Percentiles rank a stretch among this genome's conserved stretches.
Evolutionary conservation across 2,329 filamentous ascomycete genomes (phyloP).

Genomic region (Pseudogymnoascus pannorum): DNA sequence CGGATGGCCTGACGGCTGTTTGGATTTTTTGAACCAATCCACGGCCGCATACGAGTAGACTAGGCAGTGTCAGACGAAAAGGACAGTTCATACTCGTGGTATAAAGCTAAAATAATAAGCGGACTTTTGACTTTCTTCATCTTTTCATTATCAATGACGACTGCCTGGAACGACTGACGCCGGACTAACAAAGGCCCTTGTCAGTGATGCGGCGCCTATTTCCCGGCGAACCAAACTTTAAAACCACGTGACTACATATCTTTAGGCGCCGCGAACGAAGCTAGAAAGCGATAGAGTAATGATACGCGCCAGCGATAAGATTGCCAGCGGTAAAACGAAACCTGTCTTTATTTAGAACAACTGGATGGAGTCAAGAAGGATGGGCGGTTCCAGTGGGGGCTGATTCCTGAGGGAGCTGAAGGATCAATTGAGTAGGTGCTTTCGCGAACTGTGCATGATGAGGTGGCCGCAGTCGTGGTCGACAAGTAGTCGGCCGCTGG

Average conservation of each 20-base stretch:
- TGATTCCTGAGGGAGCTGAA: not conserved
- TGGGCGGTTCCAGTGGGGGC: not conserved
- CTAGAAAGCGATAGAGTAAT: not conserved
- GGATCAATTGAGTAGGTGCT: not conserved
- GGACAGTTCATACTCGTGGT: not conserved
- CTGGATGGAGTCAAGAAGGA: not conserved
- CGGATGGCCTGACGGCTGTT: not conserved
- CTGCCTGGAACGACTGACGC: not conserved
- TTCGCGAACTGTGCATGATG: not conserved
- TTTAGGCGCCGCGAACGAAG: not conserved
- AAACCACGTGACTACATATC: not conserved
- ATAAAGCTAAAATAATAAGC: not conserved
- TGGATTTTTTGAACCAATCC: not conserved
- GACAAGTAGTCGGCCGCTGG: not conserved
- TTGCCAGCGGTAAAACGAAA: not conserved
- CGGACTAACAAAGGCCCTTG: not conserved
- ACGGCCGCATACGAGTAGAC: not conserved
- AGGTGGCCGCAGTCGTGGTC: not conserved
- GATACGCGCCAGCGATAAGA: constrained; percentile 1
- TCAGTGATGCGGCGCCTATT: not conserved
- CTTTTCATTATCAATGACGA: not conserved
- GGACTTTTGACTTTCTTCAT: not conserved
- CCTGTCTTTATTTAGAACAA: not conserved
- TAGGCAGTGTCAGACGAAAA: not conserved
- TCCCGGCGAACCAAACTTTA: not conserved